These are phyloP conservation scores for Trypanosomatidae sp. DNA, from an alignment of 208 protist genomes.

Conservation along the genomic window DNA sequence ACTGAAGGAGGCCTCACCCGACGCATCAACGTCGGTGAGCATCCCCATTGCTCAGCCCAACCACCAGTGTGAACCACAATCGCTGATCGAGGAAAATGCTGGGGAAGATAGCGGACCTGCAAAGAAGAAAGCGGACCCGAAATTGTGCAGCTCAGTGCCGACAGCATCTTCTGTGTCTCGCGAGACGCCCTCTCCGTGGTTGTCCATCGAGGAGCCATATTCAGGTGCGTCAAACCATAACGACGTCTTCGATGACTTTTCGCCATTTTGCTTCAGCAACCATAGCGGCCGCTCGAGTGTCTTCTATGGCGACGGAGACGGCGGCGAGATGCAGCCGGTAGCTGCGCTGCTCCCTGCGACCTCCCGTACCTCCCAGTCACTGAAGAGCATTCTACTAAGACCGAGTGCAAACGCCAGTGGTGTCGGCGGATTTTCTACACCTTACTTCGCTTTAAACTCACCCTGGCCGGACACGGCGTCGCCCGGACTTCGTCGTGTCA, in stretches of 20 bases:
- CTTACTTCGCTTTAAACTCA: neutral
- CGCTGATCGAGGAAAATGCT: neutral
- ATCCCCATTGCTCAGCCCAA: neutral
- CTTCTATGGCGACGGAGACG: neutral
- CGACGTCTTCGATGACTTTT: neutral
- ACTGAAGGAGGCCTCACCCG: neutral
- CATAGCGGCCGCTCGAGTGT: neutral
- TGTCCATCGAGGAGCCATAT: neutral
- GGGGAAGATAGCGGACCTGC: neutral
- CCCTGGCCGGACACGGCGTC: neutral
- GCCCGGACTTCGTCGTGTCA: neutral
- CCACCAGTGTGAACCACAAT: neutral
- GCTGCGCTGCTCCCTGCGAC: neutral
- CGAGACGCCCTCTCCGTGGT: slow-evolving; percentile 1
- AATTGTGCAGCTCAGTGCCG: neutral
- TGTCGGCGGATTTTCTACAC: neutral
- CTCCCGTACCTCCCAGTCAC: slow-evolving; percentile 1
- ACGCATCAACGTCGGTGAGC: neutral
- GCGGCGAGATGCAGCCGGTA: neutral
- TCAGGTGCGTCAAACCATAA: neutral
- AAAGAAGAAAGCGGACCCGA: neutral
- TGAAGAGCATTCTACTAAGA: slow-evolving; percentile 19
- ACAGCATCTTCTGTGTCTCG: neutral
- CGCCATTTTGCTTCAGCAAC: neutral
- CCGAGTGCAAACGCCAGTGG: slow-evolving; percentile 7